Evolutionary conservation across 495 filamentous ascomycete species (phyloP).

Genomic region (Aspergillus kassunensis): DNA sequence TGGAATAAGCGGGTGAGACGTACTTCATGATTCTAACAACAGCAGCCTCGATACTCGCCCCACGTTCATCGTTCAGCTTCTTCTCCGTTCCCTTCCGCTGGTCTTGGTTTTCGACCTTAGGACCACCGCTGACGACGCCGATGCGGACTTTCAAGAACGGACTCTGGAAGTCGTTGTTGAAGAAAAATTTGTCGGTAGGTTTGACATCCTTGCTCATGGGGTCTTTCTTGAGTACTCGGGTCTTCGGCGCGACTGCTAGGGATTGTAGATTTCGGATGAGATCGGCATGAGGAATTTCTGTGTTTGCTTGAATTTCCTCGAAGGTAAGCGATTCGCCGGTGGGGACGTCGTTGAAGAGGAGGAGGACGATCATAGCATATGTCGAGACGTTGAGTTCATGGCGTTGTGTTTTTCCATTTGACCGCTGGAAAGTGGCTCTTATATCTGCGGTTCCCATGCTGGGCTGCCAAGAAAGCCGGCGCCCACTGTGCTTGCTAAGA

Average conservation of each 20-base stretch:
- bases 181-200: conserved; percentile 72
- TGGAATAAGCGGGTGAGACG: no score
- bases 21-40: conserved; percentile 97
- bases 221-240: conserved; percentile 74
- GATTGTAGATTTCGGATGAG: conserved; percentile 80
- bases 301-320: conserved; percentile 79
- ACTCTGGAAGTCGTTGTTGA: conserved; percentile 79
- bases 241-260: conserved; percentile 80
- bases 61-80: conserved; percentile 77
- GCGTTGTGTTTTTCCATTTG: conserved; percentile 65
- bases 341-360: conserved; percentile 81
- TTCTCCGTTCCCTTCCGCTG: conserved; percentile 85
- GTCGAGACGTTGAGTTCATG: conserved; percentile 93
- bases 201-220: conserved; percentile 81
- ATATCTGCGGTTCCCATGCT: conserved; percentile 85
- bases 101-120: conserved; percentile 76
- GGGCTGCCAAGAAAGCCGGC: conserved; percentile 80
- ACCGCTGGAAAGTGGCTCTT: conserved; percentile 70
- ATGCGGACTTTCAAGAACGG: conserved; percentile 84
- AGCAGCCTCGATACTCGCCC: conserved; percentile 77
- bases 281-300: conserved; percentile 76
- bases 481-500: conserved; percentile 77
- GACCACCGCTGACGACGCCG: conserved; percentile 60
- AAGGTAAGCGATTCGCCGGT: conserved; percentile 64
- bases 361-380: conserved; percentile 83